A percentile compares a stretch with the other conserved stretches of the same genome.
Conservation (phyloP, 805 yeast genomes). For the Clavispora santaluciae region DNA sequence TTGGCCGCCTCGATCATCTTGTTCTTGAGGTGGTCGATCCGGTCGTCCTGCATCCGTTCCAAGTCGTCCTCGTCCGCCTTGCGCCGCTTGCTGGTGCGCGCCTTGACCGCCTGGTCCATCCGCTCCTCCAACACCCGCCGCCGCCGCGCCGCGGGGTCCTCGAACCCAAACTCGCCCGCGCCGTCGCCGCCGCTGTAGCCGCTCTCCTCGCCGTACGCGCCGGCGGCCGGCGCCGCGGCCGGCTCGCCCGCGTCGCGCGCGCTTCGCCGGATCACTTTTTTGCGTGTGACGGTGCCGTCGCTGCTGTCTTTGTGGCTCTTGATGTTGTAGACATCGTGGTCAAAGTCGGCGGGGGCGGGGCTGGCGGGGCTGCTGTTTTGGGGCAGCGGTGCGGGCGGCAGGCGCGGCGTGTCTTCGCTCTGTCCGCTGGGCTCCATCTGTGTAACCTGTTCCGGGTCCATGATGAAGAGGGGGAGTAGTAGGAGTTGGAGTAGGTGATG, state of each 20-base stretch:
- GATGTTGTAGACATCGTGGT: constrained; percentile 13
- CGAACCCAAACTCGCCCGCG: constrained; percentile 18
- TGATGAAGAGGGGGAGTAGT: background rate
- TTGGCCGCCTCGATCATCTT: constrained; percentile 88
- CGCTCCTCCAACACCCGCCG: constrained; percentile 77
- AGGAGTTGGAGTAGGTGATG: too few relatives aligned
- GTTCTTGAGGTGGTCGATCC: constrained; percentile 73
- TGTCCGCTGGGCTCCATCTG: constrained; percentile 9
- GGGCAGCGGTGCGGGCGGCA: constrained; percentile 8
- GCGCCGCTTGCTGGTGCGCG: constrained; percentile 53
- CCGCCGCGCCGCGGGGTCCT: constrained; percentile 41
- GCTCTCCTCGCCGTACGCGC: constrained; percentile 2
- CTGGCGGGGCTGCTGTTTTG: background rate
- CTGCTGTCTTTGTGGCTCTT: constrained; percentile 10
- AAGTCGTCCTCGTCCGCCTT: constrained; percentile 86
- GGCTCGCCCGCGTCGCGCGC: constrained; percentile 1
- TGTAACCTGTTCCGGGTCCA: background rate
- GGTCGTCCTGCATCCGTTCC: constrained; percentile 92
- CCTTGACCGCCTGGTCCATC: constrained; percentile 72
- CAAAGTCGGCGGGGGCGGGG: constrained; percentile 7
- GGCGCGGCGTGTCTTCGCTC: constrained; percentile 11
- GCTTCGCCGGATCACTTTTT: constrained; percentile 15
- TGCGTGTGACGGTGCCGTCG: constrained; percentile 14
- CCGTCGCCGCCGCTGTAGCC: constrained; percentile 3
- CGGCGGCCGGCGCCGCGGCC: constrained; percentile 4